Base-by-base conservation (phyloP, 805 yeast species). In the Saccharomycopsis vini region DNA sequence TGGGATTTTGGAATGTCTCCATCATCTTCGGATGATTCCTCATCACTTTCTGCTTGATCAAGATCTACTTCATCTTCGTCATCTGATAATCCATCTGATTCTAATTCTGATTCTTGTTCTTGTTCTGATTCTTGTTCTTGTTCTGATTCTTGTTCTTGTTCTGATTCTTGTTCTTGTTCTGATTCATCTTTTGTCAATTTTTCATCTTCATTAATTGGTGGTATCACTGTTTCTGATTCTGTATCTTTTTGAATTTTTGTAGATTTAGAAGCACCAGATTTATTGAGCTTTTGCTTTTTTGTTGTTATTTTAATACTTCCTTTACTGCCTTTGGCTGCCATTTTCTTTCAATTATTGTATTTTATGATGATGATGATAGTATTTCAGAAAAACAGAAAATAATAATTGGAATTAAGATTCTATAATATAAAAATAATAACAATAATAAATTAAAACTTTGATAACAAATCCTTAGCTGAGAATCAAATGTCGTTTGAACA, bases 1-100 rank as follows among this genome's bases (percentile, higher is more conserved):
- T 58, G 55, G n/a, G n/a, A n/a, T 18, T 31, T 43, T 4, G 69
- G 77, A 52, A 65, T 63, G 33, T 62, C 66, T 40, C 59, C 70
- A 22, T 54, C 63, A 24, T 54, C 63, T 13, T 56, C 66, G 19
- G 41, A 50, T 5, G 23, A 43, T 15, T 45, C 55, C 4, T 42
- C 50, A 31, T 47, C 58, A 19, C 37, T 30, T 5, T 42, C 26
- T 31, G 52, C 62, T 10, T 51, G 55, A 18, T 49, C 57, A 21
- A 39, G 42, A 7, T 49, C 57, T 9, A 50, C 52, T 35, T 52
- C 54, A 15, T 51, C 56, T 34, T 44, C 52, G 16, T 45, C 59
- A 15, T 47, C 51, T 13, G 31, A 37, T 13, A 42, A 47, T 6
- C 36, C 50, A n/a, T 46, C 47, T 13, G 49, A 45, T 10, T 47